phyloP scores from a whole-genome alignment of 73 alveolate genomes.

The Blepharisma stoltei region DNA sequence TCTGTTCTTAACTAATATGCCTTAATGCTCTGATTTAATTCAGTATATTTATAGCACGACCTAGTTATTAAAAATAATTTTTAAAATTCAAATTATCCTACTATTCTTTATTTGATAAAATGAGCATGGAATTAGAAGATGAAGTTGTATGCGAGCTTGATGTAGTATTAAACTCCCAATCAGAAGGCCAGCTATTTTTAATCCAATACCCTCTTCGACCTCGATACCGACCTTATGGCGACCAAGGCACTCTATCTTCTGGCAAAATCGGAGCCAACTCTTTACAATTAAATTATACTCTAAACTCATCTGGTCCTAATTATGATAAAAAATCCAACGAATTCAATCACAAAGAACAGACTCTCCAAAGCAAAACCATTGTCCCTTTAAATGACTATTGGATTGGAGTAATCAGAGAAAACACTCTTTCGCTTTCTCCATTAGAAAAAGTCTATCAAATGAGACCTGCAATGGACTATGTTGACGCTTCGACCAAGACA shows the following conservation, averaged over 20 bases:
- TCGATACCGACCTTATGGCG: constrained; percentile 42
- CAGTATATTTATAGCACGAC: too few species aligned
- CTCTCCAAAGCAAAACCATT: neutral
- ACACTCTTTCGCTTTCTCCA: neutral
- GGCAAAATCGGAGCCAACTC: neutral
- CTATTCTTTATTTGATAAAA: too few species aligned
- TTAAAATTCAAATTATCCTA: too few species aligned
- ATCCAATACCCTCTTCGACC: constrained; percentile 52
- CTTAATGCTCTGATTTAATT: too few species aligned
- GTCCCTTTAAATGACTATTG: neutral
- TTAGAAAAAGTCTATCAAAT: constrained; percentile 3
- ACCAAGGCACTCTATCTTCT: constrained; percentile 33
- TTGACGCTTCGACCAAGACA: neutral
- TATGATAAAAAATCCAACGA: constrained; percentile 1
- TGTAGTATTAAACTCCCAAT: constrained; percentile 31
- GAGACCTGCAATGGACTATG: neutral
- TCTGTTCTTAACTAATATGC: too few species aligned
- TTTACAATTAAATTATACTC: neutral
- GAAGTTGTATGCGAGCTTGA: constrained; percentile 44
- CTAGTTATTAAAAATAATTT: too few species aligned
- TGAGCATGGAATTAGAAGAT: constrained; percentile 24
- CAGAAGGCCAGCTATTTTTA: constrained; percentile 22
- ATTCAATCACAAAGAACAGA: neutral
- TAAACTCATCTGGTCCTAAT: neutral
- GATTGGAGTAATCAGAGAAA: neutral